Evolutionary conservation across 2,329 filamentous ascomycete genomes (phyloP), one percentile per base, ranked within the genome.

Genomic region (Penicillium italicum): DNA sequence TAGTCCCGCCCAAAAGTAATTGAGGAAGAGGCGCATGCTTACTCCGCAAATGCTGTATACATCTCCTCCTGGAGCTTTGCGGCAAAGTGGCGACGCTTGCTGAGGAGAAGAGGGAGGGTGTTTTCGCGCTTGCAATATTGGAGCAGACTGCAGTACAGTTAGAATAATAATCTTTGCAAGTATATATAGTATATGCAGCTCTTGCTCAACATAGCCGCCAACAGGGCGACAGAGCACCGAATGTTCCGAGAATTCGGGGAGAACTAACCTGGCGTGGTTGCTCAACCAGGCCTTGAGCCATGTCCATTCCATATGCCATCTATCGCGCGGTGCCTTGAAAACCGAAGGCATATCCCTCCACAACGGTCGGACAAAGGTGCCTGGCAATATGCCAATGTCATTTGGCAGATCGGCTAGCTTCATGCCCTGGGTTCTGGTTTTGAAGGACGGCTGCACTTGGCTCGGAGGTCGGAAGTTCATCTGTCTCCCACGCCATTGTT

Each of bases 1-100:
- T 53, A 54, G 52, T 53, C 22, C 26, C 12, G 33, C 8, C 11
- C 8, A 22, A 10, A 20, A 14, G 31, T 43, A 31, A 66, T 55
- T 9, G 37, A 12, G 9, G 16, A 31, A 42, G 20, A 31, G 22
- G 11, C 36, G 37, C 20, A 30, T 36, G 68, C 71, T 62, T 76
- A 80, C 64, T 59, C 62, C 24, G 79, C 78, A 58, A 81, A 79
- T 22, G 75, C 70, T 24, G 63, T 71, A 64, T 80, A 81, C 74
- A 82, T 77, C 26, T 66, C 58, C 43, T 69, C 57, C 55, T 82
- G 78, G n/a, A 81, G 67, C 9, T 70, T 60, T 38, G 67, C 66
- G 11, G 74, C 77, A 37, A 75, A 67, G 10, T 61, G 50, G 18
- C 74, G 72, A 37, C 76, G 68, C 40, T 72, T 64, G 22, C 58